Conservation (phyloP, 2,329 filamentous ascomycete genomes). For the Ascochyta lentis region DNA sequence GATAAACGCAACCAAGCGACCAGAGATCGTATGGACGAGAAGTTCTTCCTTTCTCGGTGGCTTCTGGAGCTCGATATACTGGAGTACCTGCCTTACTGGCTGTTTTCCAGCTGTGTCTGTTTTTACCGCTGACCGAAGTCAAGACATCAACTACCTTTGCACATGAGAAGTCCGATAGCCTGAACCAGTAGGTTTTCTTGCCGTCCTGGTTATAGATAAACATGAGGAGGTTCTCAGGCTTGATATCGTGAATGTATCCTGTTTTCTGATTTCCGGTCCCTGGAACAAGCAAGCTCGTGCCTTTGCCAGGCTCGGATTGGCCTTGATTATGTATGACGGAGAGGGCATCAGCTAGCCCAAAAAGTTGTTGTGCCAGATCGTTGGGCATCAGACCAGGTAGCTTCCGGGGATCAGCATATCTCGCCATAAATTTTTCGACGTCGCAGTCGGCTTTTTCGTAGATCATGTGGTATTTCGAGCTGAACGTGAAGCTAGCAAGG, state of each 20-base stretch:
- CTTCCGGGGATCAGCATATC: neutral
- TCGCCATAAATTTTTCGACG: constrained; percentile 3
- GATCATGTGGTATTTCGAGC: constrained; percentile 19
- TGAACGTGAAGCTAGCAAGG: constrained; percentile 22
- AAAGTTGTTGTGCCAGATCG: constrained; percentile 1
- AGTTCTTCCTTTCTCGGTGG: neutral
- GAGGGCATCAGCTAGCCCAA: neutral
- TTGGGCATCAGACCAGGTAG: accelerated
- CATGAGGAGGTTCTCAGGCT: constrained; percentile 4
- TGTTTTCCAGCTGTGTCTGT: neutral
- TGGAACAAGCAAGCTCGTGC: neutral
- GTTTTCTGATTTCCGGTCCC: neutral
- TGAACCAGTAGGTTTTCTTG: constrained; percentile 10
- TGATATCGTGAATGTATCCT: constrained; percentile 12
- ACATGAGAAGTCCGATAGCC: constrained; percentile 17
- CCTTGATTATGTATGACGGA: constrained; percentile 1
- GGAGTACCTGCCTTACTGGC: neutral
- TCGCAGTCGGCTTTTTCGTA: constrained; percentile 18
- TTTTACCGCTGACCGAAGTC: neutral
- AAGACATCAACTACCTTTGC: constrained; percentile 7
- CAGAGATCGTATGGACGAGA: constrained; percentile 9
- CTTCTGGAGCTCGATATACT: constrained; percentile 6
- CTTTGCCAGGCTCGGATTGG: neutral
- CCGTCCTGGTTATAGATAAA: neutral
- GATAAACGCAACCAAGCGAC: constrained; percentile 4